phyloP scores from a whole-genome alignment of 2,329 filamentous ascomycete species.

The Colletotrichum kahawae region DNA sequence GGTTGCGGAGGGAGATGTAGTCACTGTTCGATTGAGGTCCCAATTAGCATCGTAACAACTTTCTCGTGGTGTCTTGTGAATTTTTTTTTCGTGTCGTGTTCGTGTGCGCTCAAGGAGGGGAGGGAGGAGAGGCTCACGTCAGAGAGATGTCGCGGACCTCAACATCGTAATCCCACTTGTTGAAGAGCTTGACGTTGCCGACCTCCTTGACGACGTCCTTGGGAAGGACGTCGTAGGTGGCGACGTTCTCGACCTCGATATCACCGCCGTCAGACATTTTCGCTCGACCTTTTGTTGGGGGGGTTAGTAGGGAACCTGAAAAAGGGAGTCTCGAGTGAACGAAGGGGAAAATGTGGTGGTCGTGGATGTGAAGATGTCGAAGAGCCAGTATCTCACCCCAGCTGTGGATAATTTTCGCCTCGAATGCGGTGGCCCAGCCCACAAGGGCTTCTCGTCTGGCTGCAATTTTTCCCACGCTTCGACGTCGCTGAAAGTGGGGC shows the following conservation, averaged over 20 bases:
- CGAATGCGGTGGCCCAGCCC: neutral
- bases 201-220: constrained; percentile 91
- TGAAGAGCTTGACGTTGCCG: constrained; percentile 95
- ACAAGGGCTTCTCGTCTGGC: neutral
- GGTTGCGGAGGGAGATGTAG: constrained; percentile 99
- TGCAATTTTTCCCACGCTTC: constrained; percentile 12
- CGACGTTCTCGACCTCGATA: constrained; percentile 85
- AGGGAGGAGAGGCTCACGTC: constrained; percentile 64
- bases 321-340: constrained; percentile 11
- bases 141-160: constrained; percentile 99
- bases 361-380: constrained; percentile 23
- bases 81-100: neutral
- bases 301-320: constrained; percentile 16
- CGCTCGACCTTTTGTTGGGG: constrained; percentile 33
- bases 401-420: constrained; percentile 19
- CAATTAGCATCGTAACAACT: constrained; percentile 35
- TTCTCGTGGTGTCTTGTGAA: neutral
- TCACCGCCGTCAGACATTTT: constrained; percentile 95
- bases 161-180: constrained; percentile 98
- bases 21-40: constrained; percentile 66
- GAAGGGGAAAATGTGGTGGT: constrained; percentile 22
- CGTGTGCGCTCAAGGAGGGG: neutral
- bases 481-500: constrained; percentile 32
- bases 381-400: constrained; percentile 5
- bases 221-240: constrained; percentile 81